These are phyloP conservation scores for Plasmodium fragile DNA, from an alignment of 169 alveolate species.

Conservation along the genomic window DNA sequence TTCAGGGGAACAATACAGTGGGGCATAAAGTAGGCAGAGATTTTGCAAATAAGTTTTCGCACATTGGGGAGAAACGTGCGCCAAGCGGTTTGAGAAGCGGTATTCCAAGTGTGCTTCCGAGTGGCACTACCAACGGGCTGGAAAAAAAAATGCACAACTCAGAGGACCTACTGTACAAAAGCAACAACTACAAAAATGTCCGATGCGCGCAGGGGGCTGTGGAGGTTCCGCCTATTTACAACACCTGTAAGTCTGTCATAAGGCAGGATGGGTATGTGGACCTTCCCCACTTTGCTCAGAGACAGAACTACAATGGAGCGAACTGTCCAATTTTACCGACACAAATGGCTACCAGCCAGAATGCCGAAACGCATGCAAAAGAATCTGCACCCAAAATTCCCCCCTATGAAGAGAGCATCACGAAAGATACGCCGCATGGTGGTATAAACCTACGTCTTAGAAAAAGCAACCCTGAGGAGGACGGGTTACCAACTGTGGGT, in stretches of 20 bases:
- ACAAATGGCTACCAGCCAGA: not conserved
- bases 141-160: conserved; percentile 48
- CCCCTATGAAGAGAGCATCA: not conserved
- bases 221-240: not conserved
- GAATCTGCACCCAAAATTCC: not conserved
- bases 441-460: not conserved
- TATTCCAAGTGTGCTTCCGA: not conserved
- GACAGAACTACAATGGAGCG: not conserved
- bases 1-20: not conserved
- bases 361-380: not conserved
- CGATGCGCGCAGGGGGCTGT: not conserved
- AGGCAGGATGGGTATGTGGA: not conserved
- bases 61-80: not conserved
- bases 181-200: not conserved
- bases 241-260: not conserved
- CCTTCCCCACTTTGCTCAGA: not conserved
- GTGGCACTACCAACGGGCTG: not conserved
- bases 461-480: not conserved
- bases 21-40: not conserved
- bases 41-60: not conserved
- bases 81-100: not conserved
- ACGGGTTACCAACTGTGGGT: not conserved
- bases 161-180: conserved; percentile 39
- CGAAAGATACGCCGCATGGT: not conserved
- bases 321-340: not conserved